Evolutionary conservation across 2,329 filamentous ascomycete genomes (phyloP).

Genomic region (Emmonsiellopsis sp.): DNA sequence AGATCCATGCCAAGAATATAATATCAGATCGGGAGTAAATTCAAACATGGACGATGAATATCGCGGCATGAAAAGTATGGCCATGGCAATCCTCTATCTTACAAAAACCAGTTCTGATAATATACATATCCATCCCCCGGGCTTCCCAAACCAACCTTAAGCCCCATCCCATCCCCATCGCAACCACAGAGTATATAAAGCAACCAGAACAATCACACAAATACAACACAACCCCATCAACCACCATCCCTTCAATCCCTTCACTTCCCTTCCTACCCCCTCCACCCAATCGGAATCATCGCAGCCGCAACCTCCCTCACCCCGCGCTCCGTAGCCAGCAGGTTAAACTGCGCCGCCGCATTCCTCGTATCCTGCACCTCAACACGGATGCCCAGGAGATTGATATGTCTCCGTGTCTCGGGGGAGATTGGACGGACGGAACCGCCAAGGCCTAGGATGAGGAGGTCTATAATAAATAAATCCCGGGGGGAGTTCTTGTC

Average conservation of each 20-base stretch:
- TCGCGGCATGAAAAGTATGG: no score
- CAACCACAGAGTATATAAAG: neutral
- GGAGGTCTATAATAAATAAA: conserved; percentile 52
- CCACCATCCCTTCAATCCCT: neutral
- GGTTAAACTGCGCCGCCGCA: conserved; percentile 87
- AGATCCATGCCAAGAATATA: no score
- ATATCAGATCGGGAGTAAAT: no score
- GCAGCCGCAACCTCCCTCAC: conserved; percentile 78
- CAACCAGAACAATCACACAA: neutral
- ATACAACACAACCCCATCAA: no score
- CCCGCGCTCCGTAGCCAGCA: conserved; percentile 88
- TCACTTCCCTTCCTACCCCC: conserved; percentile 27
- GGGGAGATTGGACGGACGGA: conserved; percentile 68
- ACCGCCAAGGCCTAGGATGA: conserved; percentile 80
- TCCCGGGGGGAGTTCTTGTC: conserved; percentile 8
- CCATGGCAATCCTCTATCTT: no score
- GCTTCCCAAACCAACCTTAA: no score
- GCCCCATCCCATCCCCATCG: no score
- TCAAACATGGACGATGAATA: no score
- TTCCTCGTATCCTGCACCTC: conserved; percentile 90
- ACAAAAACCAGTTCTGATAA: no score
- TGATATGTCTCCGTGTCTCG: conserved; percentile 61
- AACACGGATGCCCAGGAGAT: conserved; percentile 69
- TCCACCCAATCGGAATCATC: conserved; percentile 78
- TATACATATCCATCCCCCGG: no score